Base-by-base conservation (phyloP, 2,329 filamentous ascomycete genomes). In the Arthrobotrys iridis region DNA sequence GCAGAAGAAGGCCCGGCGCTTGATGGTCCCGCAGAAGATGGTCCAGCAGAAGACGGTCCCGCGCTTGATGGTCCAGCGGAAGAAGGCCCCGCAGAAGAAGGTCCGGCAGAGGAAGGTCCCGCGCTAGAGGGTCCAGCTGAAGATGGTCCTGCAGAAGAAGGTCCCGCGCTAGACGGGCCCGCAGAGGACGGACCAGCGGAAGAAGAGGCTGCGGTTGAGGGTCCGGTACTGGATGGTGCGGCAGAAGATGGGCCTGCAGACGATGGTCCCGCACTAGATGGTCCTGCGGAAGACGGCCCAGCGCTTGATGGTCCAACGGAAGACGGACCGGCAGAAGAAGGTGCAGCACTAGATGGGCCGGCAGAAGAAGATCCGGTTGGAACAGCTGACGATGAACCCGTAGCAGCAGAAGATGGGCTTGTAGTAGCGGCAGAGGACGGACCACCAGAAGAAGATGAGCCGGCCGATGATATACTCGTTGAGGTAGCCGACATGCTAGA, bases 401-500 rank as follows among this genome's bases (percentile, higher is more conserved):
- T 20, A 33, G 28, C 22, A 63, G 41, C 15, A 5, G 33, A 41
- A 24, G 30, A 59, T 40, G 13, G 15, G 15, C 30, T 33, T 10
- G 41, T 28, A 11, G 26, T 5, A 57, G 33, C 62, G 22, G 8
- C 26, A 2, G 64, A 46, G n/a, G 66, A 63, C 3, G 46, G 37
- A 28, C 46, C 48, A 13, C 40, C 33, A 10, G 52, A 48, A 13
- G 55, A 22, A n/a, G n/a, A 10, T 20, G 33, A 18, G 28, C 24
- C 18, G 50, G 28, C 24, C 11, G 37, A 37, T 15, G 58, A 28
- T 5, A n/a, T 7, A 48, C 15, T 30, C 41, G 20, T 43, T 11
- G 65, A 70, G 22, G 28, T 63, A 20, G 33, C 22, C n/a, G 68
- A 7, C 40, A 41, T 71, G 4, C 26, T 30, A 13, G 65, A 70